Evolutionary conservation across 495 filamentous ascomycete species (phyloP), one percentile per base, ranked within the genome.

Genomic region (Letharia lupina): DNA sequence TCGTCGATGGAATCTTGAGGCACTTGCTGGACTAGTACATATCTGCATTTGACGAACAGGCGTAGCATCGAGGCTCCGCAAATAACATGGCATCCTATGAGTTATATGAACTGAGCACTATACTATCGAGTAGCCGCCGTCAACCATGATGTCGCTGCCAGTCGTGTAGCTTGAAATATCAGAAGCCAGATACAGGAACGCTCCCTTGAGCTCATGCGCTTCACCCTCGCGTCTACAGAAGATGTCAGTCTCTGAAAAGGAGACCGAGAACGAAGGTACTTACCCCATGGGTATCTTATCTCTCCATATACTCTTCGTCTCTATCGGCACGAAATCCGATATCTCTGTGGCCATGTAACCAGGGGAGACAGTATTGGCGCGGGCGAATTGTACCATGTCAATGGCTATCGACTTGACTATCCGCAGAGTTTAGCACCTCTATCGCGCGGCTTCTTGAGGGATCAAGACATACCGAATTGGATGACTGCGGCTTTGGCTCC

Each of bases 331-430:
- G 70, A 93, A 96, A 68, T 80, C 77, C 45, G 89, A 89, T 70
- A 96, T 89, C 70, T 91, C 91, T 1, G 91, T 96, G 35, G 82
- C 84, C 67, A 96, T 94, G 74, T 94, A 96, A 7, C 92, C 92
- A 2, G 92, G 93, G 5, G 88, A 92, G 42, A 96, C 77, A 33
- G 85, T 85, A 76, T 96, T 96, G 62, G 83, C 88, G 37, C 92
- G 83, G 13, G 92, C 92, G 72, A 91, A 96, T 39, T 86, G 86
- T 31, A 89, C 84, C 91, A 91, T 96, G 74, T 96, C 92, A 37
- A 96, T 83, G 3, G 91, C 90, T 16, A 96, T 80, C 28, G 87
- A 89, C 74, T 82, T 86, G 76, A 84, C 54, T 57, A 33, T 37
- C 84, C 83, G 62, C 39, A 13, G 6, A 44, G 11, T 31, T 63